Conservation (phyloP, 108 stramenopile genomes). For the Stephanodiscus minutulus region DNA sequence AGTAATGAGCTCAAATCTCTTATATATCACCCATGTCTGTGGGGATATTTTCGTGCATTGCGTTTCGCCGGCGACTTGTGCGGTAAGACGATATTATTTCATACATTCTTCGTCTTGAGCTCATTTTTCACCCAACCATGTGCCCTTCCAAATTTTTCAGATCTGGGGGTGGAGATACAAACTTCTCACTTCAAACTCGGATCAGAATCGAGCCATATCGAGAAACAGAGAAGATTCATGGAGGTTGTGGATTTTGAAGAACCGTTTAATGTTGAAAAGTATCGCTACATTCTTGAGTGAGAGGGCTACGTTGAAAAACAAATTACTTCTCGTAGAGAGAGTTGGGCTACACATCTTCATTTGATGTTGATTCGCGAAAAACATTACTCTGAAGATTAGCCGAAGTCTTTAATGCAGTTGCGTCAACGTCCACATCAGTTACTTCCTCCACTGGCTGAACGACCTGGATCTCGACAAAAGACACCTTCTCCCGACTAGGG, state of each 20-base stretch:
- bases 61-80: constrained; percentile 86
- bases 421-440: too few species aligned
- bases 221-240: constrained; percentile 55
- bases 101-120: not conserved
- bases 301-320: too few species aligned
- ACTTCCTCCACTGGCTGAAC: constrained; percentile 13
- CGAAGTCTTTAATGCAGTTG: too few species aligned
- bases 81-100: not conserved
- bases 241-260: constrained; percentile 50
- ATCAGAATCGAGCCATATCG: constrained; percentile 45
- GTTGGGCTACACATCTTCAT: too few species aligned
- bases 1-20: constrained; percentile 2
- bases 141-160: constrained; percentile 13
- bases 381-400: too few species aligned
- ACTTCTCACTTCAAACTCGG: constrained; percentile 53
- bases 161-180: constrained; percentile 86
- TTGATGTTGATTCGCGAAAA: too few species aligned
- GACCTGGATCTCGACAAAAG: too few species aligned
- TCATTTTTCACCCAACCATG: not conserved
- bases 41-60: constrained; percentile 85
- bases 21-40: constrained; percentile 61
- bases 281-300: constrained; percentile 38
- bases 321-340: too few species aligned
- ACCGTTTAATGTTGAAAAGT: constrained; percentile 66
- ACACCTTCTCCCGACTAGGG: too few species aligned